Conservation (phyloP, 805 yeast genomes). For the Wickerhamiella spandovensis region DNA sequence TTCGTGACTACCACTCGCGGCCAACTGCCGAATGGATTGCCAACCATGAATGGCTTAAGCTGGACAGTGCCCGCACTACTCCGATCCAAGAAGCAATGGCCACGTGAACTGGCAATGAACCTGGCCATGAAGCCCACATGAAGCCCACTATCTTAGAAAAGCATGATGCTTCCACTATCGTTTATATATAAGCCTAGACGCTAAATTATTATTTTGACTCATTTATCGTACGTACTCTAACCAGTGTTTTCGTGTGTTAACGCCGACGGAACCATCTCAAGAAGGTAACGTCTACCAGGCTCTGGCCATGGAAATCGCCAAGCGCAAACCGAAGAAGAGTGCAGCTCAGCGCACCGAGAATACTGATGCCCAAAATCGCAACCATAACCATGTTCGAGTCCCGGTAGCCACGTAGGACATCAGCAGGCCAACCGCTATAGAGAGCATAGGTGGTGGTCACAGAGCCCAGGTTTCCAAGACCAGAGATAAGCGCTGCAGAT, state of each 20-base stretch:
- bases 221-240: not conserved
- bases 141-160: not conserved
- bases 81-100: not conserved
- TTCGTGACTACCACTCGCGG: conserved; percentile 50
- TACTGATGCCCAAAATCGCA: conserved; percentile 60
- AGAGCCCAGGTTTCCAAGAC: conserved; percentile 76
- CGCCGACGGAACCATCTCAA: conserved; percentile 11
- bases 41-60: conserved; percentile 49
- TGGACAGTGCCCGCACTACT: not conserved
- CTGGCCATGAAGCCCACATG: no score
- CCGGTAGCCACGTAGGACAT: conserved; percentile 42
- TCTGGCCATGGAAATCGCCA: conserved; percentile 24
- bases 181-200: not conserved
- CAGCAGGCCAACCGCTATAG: conserved; percentile 80
- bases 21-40: conserved; percentile 63
- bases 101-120: no score
- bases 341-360: conserved; percentile 34
- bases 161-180: not conserved
- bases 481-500: conserved; percentile 70
- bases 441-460: conserved; percentile 78
- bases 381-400: conserved; percentile 78
- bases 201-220: not conserved
- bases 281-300: conserved; percentile 13
- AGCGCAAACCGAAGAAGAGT: conserved; percentile 22
- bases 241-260: conserved; percentile 1